A percentile compares a stretch with the other conserved stretches of the same genome.
phyloP scores from a whole-genome alignment of 2,329 filamentous ascomycete species.

The Penicillium hordei region DNA sequence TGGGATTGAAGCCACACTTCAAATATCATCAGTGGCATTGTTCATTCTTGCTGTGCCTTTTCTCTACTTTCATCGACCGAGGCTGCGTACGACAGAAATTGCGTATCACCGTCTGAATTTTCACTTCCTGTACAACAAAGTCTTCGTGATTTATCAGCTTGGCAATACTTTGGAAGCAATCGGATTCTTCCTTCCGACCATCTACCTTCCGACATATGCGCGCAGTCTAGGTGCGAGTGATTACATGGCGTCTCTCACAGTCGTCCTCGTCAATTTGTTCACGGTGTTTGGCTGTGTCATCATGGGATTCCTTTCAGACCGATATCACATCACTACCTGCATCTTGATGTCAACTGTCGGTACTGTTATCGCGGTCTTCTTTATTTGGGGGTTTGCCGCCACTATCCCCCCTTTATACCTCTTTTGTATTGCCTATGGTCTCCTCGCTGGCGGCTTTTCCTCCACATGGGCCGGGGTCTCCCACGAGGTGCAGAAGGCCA shows the following conservation, averaged over 20 bases:
- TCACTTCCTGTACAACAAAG: slow-evolving; percentile 30
- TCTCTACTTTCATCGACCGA: slow-evolving; percentile 34
- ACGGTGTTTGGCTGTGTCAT: slow-evolving; percentile 40
- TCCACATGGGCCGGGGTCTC: slow-evolving; percentile 25
- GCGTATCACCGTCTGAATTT: slow-evolving; percentile 31
- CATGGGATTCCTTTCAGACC: slow-evolving; percentile 28
- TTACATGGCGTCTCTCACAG: slow-evolving; percentile 25
- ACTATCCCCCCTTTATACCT: slow-evolving; percentile 17
- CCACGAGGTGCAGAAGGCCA: slow-evolving; percentile 18
- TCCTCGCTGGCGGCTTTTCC: slow-evolving; percentile 22
- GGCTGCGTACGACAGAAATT: slow-evolving; percentile 23
- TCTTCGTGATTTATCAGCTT: slow-evolving; percentile 40
- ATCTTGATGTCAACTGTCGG: slow-evolving; percentile 24
- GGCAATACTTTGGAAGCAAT: slow-evolving; percentile 36
- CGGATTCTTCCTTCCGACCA: slow-evolving; percentile 38
- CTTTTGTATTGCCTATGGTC: slow-evolving; percentile 22
- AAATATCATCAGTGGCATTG: slow-evolving; percentile 27
- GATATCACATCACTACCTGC: slow-evolving; percentile 23
- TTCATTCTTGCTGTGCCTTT: slow-evolving; percentile 43
- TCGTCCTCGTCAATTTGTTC: slow-evolving; percentile 32
- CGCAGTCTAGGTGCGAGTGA: slow-evolving; percentile 24
- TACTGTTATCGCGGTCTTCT: slow-evolving; percentile 20
- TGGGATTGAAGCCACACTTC: slow-evolving; percentile 27
- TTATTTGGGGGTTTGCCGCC: slow-evolving; percentile 22
- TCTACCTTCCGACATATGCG: slow-evolving; percentile 36